These are phyloP conservation scores for Acanthamoeba divionensis DNA, from an alignment of 208 protist species.

Conservation along the genomic window DNA sequence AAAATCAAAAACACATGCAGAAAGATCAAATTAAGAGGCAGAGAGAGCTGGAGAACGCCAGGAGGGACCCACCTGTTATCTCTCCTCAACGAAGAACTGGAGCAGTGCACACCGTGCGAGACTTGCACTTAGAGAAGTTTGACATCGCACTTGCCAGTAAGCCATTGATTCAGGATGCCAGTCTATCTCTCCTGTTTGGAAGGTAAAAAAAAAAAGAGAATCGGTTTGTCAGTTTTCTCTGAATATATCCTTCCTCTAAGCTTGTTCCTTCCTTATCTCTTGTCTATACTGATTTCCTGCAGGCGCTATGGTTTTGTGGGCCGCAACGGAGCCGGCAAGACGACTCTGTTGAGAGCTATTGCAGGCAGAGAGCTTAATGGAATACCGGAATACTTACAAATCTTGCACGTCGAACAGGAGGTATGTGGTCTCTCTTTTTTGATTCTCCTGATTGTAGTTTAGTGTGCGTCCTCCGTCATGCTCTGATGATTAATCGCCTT, in stretches of 20 bases:
- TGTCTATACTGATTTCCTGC: background rate
- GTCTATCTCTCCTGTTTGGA: background rate
- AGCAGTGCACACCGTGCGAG: background rate
- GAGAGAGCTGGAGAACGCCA: conserved; percentile 2
- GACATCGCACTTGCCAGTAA: conserved; percentile 4
- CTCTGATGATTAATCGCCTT: background rate
- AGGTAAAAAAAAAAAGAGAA: too few species aligned
- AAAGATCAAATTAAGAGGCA: background rate
- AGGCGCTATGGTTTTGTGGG: conserved; percentile 76
- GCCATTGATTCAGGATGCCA: background rate
- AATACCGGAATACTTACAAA: background rate
- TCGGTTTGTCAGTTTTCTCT: too few species aligned
- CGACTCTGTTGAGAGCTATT: conserved; percentile 66
- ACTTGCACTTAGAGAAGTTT: conserved; percentile 24
- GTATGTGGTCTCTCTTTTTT: conserved; percentile 55
- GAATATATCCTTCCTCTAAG: too few species aligned
- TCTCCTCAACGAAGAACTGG: background rate
- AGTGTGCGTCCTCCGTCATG: background rate
- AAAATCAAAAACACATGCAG: conserved; percentile 15
- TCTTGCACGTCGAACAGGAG: conserved; percentile 37
- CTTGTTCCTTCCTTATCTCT: too few species aligned
- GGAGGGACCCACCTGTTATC: conserved; percentile 6
- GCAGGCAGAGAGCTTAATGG: background rate
- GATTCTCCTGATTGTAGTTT: background rate
- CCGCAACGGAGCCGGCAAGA: conserved; percentile 74